Evolutionary conservation across 495 filamentous ascomycete genomes (phyloP), one percentile per base, ranked within the genome.

Genomic region (Neurospora sp.): DNA sequence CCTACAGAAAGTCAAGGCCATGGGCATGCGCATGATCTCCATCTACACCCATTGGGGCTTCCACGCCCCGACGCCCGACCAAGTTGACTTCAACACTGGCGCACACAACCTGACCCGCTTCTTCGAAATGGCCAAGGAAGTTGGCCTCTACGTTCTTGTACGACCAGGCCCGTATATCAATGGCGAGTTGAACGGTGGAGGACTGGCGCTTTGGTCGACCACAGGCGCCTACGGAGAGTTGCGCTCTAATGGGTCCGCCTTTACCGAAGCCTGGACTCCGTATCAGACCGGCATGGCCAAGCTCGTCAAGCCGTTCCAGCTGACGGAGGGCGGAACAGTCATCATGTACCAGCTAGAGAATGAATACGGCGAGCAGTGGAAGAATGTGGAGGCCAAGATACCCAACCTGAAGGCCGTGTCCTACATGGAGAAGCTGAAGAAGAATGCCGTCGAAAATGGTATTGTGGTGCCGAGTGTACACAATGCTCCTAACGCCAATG

Each of bases 131-230:
- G 87, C 88, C 24, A 85, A 85, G 76, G 77, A 88, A 66, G 77
- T 87, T 5, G 89, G 89, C 31, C 74, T 90, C 28, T 91, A 88
- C 75, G 83, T 90, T 13, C 85, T 91, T n/a, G 84, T 85, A 31
- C 81, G 89, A 39, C 85, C 89, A 8, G 89, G 89, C 0, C 89
- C 89, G 2, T 91, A 90, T 73, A 80, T 85, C 74, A 91, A 90
- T 74, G 89, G 82, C 78, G 88, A 89, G 80, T 80, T 85, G 34
- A 86, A 82, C 73, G 88, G 84, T 17, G 88, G 89, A 37, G 89
- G 90, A 0, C 88, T 88, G 76, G 86, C 89, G 0, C 81, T 88
- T 17, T 91, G 89, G 89, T 75, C 88, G 6, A 89, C 89, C 0
- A 90, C 88, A 0, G 89, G 88, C n/a, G 88, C 84, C 0, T 90